A percentile compares a stretch with the other conserved stretches of the same genome.
phyloP scores from a whole-genome alignment of 2,329 filamentous ascomycete genomes.

The Alternaria alternata region DNA sequence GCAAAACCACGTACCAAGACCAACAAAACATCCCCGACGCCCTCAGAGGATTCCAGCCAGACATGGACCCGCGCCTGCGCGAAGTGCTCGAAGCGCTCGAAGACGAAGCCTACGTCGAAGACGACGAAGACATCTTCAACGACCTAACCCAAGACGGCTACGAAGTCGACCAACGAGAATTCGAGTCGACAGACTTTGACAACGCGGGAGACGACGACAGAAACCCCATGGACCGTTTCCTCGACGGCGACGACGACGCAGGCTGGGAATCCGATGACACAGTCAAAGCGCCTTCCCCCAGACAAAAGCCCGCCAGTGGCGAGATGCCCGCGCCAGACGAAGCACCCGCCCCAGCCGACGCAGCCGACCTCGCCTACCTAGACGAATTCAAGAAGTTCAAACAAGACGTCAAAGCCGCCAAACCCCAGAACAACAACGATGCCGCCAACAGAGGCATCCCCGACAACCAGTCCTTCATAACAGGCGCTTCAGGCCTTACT shows the following conservation, averaged over 20 bases:
- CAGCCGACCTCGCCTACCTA: slow-evolving; percentile 81
- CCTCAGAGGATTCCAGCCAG: slow-evolving; percentile 92
- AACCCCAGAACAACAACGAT: slow-evolving; percentile 24
- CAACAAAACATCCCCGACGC: slow-evolving; percentile 93
- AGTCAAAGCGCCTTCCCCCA: slow-evolving; percentile 64
- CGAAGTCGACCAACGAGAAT: slow-evolving; percentile 82
- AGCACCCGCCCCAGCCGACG: slow-evolving; percentile 45
- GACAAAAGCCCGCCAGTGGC: slow-evolving; percentile 39
- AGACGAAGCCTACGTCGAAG: slow-evolving; percentile 92
- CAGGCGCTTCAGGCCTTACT: slow-evolving; percentile 72
- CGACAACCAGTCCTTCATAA: slow-evolving; percentile 75
- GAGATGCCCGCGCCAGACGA: slow-evolving; percentile 47
- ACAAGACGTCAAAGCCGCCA: slow-evolving; percentile 68
- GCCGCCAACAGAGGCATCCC: slow-evolving; percentile 45
- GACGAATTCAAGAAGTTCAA: slow-evolving; percentile 95
- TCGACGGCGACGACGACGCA: slow-evolving; percentile 70
- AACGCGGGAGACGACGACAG: slow-evolving; percentile 26
- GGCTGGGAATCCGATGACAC: slow-evolving; percentile 97
- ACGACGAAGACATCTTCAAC: slow-evolving; percentile 83
- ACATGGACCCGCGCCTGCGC: slow-evolving; percentile 93
- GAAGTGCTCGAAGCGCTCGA: slow-evolving; percentile 94
- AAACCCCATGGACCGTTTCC: slow-evolving; percentile 53
- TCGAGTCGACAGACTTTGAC: slow-evolving; percentile 66
- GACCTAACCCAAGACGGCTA: slow-evolving; percentile 72
- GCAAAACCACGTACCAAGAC: slow-evolving; percentile 82